Evolutionary conservation across 257 asterid genomes (phyloP).

Genomic region (Nicotiana otophora): DNA sequence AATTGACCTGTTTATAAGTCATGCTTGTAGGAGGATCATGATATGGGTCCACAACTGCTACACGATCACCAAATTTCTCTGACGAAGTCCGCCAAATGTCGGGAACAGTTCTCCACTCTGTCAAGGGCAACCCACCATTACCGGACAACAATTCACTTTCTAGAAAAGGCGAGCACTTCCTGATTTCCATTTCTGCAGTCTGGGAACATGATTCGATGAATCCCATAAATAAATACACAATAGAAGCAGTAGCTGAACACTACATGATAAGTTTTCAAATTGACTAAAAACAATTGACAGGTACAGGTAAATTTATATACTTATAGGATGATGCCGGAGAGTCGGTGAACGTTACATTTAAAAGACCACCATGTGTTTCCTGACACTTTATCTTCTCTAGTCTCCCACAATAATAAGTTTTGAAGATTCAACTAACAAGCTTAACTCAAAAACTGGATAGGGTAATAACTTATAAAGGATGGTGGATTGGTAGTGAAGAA

Average conservation of each 20-base stretch:
- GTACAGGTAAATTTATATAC: not conserved
- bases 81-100: slow-evolving; percentile 89
- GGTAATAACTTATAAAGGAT: not conserved
- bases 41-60: slow-evolving; percentile 78
- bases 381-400: not conserved
- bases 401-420: not conserved
- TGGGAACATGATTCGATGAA: not conserved
- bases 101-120: slow-evolving; percentile 73
- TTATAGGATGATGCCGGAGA: not conserved
- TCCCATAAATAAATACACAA: not conserved
- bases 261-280: not conserved
- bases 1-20: slow-evolving; percentile 68
- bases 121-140: slow-evolving; percentile 34
- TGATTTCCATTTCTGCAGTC: slow-evolving; percentile 29
- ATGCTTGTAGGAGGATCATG: slow-evolving; percentile 77
- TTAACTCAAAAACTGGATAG: not conserved
- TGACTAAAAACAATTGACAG: not conserved
- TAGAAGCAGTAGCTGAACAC: not conserved
- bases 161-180: slow-evolving; percentile 67
- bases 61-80: slow-evolving; percentile 65
- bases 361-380: not conserved
- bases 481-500: not conserved
- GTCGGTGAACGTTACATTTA: not conserved
- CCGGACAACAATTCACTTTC: slow-evolving; percentile 46
- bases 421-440: not conserved